Conservation (phyloP, 2,329 filamentous ascomycete genomes). For the Aureobasidium sp. region DNA sequence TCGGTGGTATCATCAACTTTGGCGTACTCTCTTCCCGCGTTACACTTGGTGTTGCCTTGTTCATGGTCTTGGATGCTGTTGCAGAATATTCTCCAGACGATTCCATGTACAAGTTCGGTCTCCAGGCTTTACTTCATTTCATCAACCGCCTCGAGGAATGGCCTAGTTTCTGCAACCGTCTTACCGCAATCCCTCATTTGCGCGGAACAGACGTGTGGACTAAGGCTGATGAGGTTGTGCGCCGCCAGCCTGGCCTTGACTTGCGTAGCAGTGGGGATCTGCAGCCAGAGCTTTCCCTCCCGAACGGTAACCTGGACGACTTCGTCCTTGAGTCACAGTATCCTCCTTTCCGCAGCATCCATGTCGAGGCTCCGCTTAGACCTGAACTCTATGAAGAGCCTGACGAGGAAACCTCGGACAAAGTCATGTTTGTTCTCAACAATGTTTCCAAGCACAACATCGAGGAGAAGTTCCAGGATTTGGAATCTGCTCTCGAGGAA, state of each 20-base stretch:
- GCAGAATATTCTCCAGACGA: slow-evolving; percentile 74
- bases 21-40: slow-evolving; percentile 76
- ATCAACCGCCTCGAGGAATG: slow-evolving; percentile 79
- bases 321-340: slow-evolving; percentile 53
- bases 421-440: slow-evolving; percentile 91
- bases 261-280: background rate
- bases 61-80: slow-evolving; percentile 96
- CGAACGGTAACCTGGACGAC: slow-evolving; percentile 67
- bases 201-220: slow-evolving; percentile 71
- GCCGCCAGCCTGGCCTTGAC: slow-evolving; percentile 54
- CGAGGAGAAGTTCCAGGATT: slow-evolving; percentile 72
- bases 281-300: slow-evolving; percentile 31
- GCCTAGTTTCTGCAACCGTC: slow-evolving; percentile 86
- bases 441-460: slow-evolving; percentile 91
- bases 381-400: slow-evolving; percentile 71
- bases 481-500: slow-evolving; percentile 69
- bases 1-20: slow-evolving; percentile 92
- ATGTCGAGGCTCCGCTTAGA: slow-evolving; percentile 61
- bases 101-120: slow-evolving; percentile 95
- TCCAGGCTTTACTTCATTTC: slow-evolving; percentile 89
- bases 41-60: slow-evolving; percentile 85
- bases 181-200: slow-evolving; percentile 74
- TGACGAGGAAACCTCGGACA: slow-evolving; percentile 77
- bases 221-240: slow-evolving; percentile 74
- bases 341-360: slow-evolving; percentile 70